Evolutionary conservation across 805 yeast species (phyloP).

Genomic region (Yamadazyma insecticola): DNA sequence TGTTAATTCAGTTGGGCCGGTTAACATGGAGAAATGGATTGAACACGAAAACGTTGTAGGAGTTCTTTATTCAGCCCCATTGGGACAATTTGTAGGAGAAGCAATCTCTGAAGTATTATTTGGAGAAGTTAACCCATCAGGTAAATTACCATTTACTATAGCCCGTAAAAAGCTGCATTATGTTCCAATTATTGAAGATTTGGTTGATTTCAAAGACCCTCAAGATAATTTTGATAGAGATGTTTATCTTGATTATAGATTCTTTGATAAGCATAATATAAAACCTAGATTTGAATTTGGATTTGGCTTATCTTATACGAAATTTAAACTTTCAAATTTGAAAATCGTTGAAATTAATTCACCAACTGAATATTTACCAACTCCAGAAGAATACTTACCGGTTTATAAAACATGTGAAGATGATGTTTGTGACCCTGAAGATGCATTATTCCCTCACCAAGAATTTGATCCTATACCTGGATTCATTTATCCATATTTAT

Average conservation of each 20-base stretch:
- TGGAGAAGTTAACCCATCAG: conserved; percentile 62
- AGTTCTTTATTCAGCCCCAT: conserved; percentile 51
- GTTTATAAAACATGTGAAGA: conserved; percentile 38
- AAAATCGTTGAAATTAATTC: conserved; percentile 37
- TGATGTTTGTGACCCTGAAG: conserved; percentile 50
- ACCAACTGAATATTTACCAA: conserved; percentile 43
- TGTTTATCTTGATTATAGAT: conserved; percentile 50
- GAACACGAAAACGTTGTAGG: conserved; percentile 57
- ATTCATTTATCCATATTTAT: conserved; percentile 51
- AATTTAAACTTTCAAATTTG: conserved; percentile 31
- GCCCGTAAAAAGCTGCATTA: conserved; percentile 48
- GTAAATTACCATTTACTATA: conserved; percentile 59
- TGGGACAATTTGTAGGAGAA: conserved; percentile 54
- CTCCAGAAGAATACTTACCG: conserved; percentile 44
- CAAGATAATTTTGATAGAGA: conserved; percentile 46
- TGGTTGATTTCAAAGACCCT: conserved; percentile 23
- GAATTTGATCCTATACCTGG: conserved; percentile 52
- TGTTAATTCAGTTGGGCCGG: conserved; percentile 58
- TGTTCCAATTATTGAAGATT: conserved; percentile 40
- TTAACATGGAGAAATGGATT: conserved; percentile 53
- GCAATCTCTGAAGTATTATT: conserved; percentile 56
- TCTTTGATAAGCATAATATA: conserved; percentile 52
- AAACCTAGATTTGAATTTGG: conserved; percentile 61
- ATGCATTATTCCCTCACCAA: conserved; percentile 49
- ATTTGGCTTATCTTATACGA: conserved; percentile 54